Percentiles rank a stretch among this genome's conserved stretches.
Evolutionary conservation across 371 early-diverging fungal genomes (phyloP).

Genomic region (Capillidium heterosporum): DNA sequence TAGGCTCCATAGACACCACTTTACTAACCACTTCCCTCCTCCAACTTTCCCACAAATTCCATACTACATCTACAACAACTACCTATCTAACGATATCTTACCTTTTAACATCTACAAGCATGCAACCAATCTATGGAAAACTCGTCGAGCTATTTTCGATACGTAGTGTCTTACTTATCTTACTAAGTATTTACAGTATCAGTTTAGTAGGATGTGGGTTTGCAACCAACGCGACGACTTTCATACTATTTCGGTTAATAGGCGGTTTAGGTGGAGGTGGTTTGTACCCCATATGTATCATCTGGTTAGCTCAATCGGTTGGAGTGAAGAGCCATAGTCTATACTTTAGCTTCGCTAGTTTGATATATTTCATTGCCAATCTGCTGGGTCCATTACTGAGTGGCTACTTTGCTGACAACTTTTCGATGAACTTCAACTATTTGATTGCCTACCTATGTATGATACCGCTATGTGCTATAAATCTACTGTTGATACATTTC

Average conservation of each 20-base stretch:
- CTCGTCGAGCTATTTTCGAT: slow-evolving; percentile 19
- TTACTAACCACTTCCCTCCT: too few species aligned
- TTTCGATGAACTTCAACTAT: slow-evolving; percentile 26
- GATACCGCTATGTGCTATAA: not conserved
- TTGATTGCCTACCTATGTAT: slow-evolving; percentile 13
- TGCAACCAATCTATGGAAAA: slow-evolving; percentile 41
- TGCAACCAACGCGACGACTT: slow-evolving; percentile 36
- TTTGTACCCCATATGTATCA: slow-evolving; percentile 23
- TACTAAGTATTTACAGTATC: slow-evolving; percentile 19
- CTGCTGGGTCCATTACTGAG: slow-evolving; percentile 25
- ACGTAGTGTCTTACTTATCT: slow-evolving; percentile 30
- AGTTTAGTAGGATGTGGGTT: slow-evolving; percentile 42
- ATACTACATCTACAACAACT: too few species aligned
- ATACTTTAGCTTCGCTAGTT: not conserved
- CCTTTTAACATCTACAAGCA: slow-evolving; percentile 21
- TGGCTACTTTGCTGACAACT: slow-evolving; percentile 22
- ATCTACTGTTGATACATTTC: slow-evolving; percentile 11
- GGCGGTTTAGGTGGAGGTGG: slow-evolving; percentile 54
- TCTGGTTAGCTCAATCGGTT: slow-evolving; percentile 17
- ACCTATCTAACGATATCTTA: slow-evolving; percentile 12
- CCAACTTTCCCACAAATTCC: too few species aligned
- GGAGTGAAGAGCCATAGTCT: not conserved
- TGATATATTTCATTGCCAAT: slow-evolving; percentile 19
- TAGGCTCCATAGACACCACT: too few species aligned
- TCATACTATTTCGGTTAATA: slow-evolving; percentile 43